Evolutionary conservation across 2,329 filamentous ascomycete species (phyloP).

Genomic region (Aspergillus sp.): DNA sequence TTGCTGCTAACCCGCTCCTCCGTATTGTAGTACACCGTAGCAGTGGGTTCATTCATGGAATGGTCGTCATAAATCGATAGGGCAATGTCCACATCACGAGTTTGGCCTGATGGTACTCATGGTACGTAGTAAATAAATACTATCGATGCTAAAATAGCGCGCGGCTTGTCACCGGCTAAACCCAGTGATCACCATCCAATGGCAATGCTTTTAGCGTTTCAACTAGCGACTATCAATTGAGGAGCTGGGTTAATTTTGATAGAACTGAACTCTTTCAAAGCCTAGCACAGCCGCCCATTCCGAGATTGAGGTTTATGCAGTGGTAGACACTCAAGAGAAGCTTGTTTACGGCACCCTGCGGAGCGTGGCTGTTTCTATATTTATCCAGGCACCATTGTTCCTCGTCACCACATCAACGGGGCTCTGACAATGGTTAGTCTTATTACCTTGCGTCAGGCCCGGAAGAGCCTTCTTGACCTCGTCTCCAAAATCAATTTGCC

Average conservation of each 20-base stretch:
- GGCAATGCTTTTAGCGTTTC: background rate
- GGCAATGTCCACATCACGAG: background rate
- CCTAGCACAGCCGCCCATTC: background rate
- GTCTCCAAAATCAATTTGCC: background rate
- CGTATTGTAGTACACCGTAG: background rate
- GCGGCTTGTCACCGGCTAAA: too few species aligned
- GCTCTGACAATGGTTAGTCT: background rate
- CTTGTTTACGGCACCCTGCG: background rate
- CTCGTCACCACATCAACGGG: background rate
- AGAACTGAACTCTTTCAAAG: too few species aligned
- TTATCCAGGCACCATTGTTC: background rate
- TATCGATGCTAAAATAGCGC: background rate
- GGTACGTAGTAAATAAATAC: background rate
- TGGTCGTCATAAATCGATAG: background rate
- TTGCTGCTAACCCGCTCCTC: background rate
- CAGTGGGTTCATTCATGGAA: background rate
- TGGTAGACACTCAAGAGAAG: background rate
- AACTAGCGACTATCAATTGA: background rate
- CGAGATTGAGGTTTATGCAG: background rate
- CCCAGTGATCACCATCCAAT: background rate
- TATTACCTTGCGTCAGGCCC: background rate
- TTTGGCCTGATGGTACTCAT: background rate
- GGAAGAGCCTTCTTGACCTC: background rate
- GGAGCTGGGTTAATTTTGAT: too few species aligned
- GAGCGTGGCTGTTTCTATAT: background rate